Evolutionary conservation across 805 yeast genomes (phyloP).

Genomic region (Huiozyma sinensis): DNA sequence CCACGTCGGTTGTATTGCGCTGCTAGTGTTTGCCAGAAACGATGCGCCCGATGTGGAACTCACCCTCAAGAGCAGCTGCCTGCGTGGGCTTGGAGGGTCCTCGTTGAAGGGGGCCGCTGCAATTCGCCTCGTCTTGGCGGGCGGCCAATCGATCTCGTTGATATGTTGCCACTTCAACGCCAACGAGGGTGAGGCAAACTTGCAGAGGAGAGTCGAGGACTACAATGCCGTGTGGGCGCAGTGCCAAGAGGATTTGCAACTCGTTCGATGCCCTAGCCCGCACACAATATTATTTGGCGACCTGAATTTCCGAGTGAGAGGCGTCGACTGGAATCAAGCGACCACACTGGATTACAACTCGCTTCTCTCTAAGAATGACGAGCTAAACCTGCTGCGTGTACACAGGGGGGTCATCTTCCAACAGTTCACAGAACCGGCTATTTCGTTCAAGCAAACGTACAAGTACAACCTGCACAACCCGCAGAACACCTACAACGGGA

Average conservation of each 20-base stretch:
- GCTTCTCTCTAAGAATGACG: slow-evolving; percentile 28
- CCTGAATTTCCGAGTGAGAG: slow-evolving; percentile 57
- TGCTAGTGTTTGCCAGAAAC: slow-evolving; percentile 38
- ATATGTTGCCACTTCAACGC: slow-evolving; percentile 70
- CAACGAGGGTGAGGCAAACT: slow-evolving; percentile 49
- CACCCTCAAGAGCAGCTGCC: slow-evolving; percentile 22
- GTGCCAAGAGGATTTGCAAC: background rate
- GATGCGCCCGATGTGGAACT: slow-evolving; percentile 4
- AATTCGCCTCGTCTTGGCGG: background rate
- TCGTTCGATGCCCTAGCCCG: background rate
- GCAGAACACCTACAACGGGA: slow-evolving; percentile 37
- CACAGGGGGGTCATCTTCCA: slow-evolving; percentile 35
- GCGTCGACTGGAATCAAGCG: no score
- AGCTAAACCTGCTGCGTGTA: slow-evolving; percentile 15
- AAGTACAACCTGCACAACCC: slow-evolving; percentile 44
- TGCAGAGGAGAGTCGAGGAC: slow-evolving; percentile 42
- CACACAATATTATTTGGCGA: slow-evolving; percentile 67
- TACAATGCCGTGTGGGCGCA: slow-evolving; percentile 12
- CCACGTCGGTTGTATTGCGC: background rate
- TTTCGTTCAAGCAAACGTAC: slow-evolving; percentile 70
- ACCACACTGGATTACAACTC: no score
- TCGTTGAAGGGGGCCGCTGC: slow-evolving; percentile 69
- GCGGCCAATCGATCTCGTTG: slow-evolving; percentile 42
- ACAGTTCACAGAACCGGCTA: slow-evolving; percentile 57
- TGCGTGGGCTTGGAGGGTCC: slow-evolving; percentile 50